phyloP scores from a whole-genome alignment of 2,329 filamentous ascomycete genomes.

The Calonectria pseudoreteaudii region DNA sequence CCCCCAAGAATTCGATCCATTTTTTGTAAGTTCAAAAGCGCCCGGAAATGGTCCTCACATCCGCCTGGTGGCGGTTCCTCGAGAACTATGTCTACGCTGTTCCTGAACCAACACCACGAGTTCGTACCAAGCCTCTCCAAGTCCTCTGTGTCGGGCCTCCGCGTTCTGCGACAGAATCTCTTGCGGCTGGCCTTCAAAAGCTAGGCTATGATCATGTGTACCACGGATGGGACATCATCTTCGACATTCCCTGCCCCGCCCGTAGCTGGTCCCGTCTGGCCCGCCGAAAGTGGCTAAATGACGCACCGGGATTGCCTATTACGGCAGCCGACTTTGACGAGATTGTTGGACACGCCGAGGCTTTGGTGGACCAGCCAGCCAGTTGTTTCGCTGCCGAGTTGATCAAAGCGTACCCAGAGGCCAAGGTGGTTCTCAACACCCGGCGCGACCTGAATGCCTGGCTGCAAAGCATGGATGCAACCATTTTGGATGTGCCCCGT shows the following conservation, averaged over 20 bases:
- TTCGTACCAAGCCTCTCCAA: background rate
- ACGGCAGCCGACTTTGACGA: conserved; percentile 38
- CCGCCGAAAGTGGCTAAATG: background rate
- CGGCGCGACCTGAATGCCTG: conserved; percentile 44
- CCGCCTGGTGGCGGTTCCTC: background rate
- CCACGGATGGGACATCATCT: conserved; percentile 28
- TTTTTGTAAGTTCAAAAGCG: background rate
- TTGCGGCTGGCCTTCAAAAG: conserved; percentile 29
- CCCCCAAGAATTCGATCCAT: no score
- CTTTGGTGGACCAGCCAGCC: conserved; percentile 38
- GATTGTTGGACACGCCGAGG: conserved; percentile 40
- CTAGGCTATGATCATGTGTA: conserved; percentile 30
- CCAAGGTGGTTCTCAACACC: conserved; percentile 42
- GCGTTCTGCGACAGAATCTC: conserved; percentile 33
- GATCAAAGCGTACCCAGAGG: conserved; percentile 44
- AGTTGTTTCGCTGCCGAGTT: conserved; percentile 39
- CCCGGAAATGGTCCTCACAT: background rate
- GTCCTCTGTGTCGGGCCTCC: background rate
- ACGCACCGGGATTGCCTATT: conserved; percentile 31
- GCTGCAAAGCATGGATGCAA: conserved; percentile 37
- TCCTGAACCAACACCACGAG: background rate
- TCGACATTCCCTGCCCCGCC: conserved; percentile 4
- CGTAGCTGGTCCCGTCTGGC: conserved; percentile 30
- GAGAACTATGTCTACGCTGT: background rate
- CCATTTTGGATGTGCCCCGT: background rate